Evolutionary conservation across 1,139 yeast species (phyloP).

Genomic region (Yamadazyma conglobata): DNA sequence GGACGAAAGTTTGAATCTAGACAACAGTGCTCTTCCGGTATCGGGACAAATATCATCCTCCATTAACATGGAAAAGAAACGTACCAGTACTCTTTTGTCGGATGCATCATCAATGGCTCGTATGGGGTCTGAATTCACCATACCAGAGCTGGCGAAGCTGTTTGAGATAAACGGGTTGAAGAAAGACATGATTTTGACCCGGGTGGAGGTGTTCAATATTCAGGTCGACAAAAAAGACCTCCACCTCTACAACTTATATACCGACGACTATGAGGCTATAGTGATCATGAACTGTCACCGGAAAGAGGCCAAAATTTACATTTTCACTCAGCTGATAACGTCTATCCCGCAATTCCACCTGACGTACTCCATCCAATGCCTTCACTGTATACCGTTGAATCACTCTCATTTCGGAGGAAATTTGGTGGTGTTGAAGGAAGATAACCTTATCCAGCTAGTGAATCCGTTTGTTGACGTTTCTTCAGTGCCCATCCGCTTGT

Average conservation of each 20-base stretch:
- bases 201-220: slow-evolving; percentile 45
- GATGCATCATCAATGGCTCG: slow-evolving; percentile 59
- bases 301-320: slow-evolving; percentile 44
- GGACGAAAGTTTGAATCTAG: slow-evolving; percentile 28
- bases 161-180: slow-evolving; percentile 33
- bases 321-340: slow-evolving; percentile 41
- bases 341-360: slow-evolving; percentile 34
- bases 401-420: slow-evolving; percentile 34
- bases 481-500: slow-evolving; percentile 32
- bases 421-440: slow-evolving; percentile 36
- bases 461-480: slow-evolving; percentile 64
- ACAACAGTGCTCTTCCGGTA: slow-evolving; percentile 5
- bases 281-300: slow-evolving; percentile 37
- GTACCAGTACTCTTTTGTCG: slow-evolving; percentile 52
- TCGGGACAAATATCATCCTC: slow-evolving; percentile 19
- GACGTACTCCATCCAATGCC: slow-evolving; percentile 32
- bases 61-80: slow-evolving; percentile 46
- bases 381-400: slow-evolving; percentile 40
- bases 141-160: slow-evolving; percentile 25
- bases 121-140: slow-evolving; percentile 48
- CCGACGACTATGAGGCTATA: slow-evolving; percentile 58
- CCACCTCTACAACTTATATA: slow-evolving; percentile 41
- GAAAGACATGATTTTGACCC: slow-evolving; percentile 68
- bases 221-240: slow-evolving; percentile 29
- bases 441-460: slow-evolving; percentile 39